phyloP scores from a whole-genome alignment of 129 eudicot genomes.

The Centella asiatica region DNA sequence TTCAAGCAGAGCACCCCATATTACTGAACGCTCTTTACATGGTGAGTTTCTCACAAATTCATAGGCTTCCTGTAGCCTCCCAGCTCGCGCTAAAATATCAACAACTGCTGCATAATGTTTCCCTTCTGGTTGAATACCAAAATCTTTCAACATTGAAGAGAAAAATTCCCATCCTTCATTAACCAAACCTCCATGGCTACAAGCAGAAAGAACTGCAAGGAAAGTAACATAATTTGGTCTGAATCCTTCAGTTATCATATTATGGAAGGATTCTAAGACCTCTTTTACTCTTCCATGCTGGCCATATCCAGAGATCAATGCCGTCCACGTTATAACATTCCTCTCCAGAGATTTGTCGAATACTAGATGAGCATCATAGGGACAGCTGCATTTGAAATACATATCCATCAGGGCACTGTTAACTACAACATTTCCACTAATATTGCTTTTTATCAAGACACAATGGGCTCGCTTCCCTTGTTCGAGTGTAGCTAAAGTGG shows the following conservation, averaged over 20 bases:
- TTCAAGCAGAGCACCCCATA: constrained; percentile 93
- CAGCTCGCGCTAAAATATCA: constrained; percentile 85
- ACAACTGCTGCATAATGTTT: constrained; percentile 89
- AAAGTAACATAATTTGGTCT: constrained; percentile 73
- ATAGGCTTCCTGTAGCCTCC: constrained; percentile 78
- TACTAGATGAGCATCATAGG: constrained; percentile 53
- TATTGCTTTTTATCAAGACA: constrained; percentile 52
- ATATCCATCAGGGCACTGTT: constrained; percentile 86
- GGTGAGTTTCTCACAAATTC: constrained; percentile 54
- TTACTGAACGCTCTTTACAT: constrained; percentile 55
- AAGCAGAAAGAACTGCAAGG: constrained; percentile 88
- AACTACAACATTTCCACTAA: constrained; percentile 57
- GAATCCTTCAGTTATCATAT: constrained; percentile 71
- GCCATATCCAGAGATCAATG: constrained; percentile 82
- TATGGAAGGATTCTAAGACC: constrained; percentile 45
- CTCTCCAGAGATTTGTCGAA: constrained; percentile 47
- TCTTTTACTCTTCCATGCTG: constrained; percentile 61
- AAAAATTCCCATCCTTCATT: constrained; percentile 60
- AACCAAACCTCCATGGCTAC: constrained; percentile 88
- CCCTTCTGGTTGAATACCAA: constrained; percentile 57
- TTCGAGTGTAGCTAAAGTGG: constrained; percentile 69
- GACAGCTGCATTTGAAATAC: constrained; percentile 91
- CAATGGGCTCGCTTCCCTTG: constrained; percentile 82
- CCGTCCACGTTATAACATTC: constrained; percentile 82
- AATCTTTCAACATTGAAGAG: constrained; percentile 53